phyloP scores from a whole-genome alignment of 768 basidiomycete species.

The Suillus subalutaceus region DNA sequence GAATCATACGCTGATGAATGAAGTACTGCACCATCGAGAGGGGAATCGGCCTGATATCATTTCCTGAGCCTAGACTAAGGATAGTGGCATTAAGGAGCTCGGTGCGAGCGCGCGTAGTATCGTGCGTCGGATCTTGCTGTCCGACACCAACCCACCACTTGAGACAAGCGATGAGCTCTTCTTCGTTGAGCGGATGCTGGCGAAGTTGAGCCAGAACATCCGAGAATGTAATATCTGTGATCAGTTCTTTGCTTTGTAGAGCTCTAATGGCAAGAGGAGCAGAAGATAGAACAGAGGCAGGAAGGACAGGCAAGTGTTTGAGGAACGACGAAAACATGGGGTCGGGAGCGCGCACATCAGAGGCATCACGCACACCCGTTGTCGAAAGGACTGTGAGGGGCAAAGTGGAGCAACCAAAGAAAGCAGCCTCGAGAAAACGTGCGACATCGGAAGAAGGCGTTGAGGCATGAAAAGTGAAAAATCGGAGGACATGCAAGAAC shows the following conservation, averaged over 20 bases:
- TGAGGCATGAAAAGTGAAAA: constrained; percentile 88
- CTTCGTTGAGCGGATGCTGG: constrained; percentile 64
- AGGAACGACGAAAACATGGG: constrained; percentile 73
- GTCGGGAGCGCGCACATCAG: constrained; percentile 75
- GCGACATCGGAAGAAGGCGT: constrained; percentile 87
- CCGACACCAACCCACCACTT: constrained; percentile 77
- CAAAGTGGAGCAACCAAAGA: constrained; percentile 65
- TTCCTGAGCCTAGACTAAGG: constrained; percentile 44
- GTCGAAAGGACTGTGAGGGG: constrained; percentile 76
- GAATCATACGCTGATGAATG: constrained; percentile 71
- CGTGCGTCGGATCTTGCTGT: constrained; percentile 35
- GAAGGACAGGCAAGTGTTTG: constrained; percentile 74
- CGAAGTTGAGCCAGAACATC: constrained; percentile 85
- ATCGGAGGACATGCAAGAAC: constrained; percentile 79
- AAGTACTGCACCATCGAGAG: constrained; percentile 73
- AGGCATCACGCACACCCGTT: constrained; percentile 66
- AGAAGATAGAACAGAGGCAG: constrained; percentile 56
- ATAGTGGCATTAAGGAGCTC: constrained; percentile 77
- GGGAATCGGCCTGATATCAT: constrained; percentile 60
- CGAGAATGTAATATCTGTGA: constrained; percentile 74
- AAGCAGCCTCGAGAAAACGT: constrained; percentile 67
- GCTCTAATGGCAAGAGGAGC: constrained; percentile 63
- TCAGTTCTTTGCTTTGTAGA: constrained; percentile 62
- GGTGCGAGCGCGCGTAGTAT: constrained; percentile 49
- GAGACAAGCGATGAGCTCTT: constrained; percentile 80